These are phyloP conservation scores for Schizophyllum amplum DNA, from an alignment of 1,284 basidiomycete genomes.

Conservation along the genomic window DNA sequence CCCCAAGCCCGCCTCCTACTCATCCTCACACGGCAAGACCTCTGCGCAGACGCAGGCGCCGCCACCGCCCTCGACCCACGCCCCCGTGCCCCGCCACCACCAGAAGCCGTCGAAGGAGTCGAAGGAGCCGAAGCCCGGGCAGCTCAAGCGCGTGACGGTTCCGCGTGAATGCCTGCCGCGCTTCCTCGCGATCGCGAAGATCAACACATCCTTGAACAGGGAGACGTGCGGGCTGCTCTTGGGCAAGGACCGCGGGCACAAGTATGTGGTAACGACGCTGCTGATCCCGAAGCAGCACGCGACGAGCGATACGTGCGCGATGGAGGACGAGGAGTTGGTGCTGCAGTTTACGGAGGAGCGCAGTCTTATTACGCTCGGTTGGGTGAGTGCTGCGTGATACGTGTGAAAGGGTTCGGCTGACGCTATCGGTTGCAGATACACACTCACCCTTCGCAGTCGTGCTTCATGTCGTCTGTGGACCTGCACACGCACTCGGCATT, in stretches of 20 bases:
- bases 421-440: conserved; percentile 55
- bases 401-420: conserved; percentile 2
- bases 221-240: conserved; percentile 43
- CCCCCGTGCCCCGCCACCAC: conserved; percentile 4
- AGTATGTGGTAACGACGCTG: conserved; percentile 66
- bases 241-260: conserved; percentile 49
- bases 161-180: conserved; percentile 63
- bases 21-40: too few species aligned
- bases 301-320: conserved; percentile 82
- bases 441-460: conserved; percentile 86
- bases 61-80: conserved; percentile 14
- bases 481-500: conserved; percentile 85
- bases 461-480: conserved; percentile 87
- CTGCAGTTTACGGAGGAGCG: conserved; percentile 74
- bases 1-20: not conserved
- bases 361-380: conserved; percentile 77
- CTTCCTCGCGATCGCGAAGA: conserved; percentile 59
- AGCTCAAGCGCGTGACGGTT: conserved; percentile 53
- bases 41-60: too few species aligned
- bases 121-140: conserved; percentile 11
- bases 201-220: conserved; percentile 36
- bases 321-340: conserved; percentile 84
- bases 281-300: conserved; percentile 79
- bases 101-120: not conserved
- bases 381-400: conserved; percentile 65